Evolutionary conservation across 1,284 basidiomycete genomes (phyloP), one percentile per base, ranked within the genome.

Genomic region (Laetiporus sulphureus): DNA sequence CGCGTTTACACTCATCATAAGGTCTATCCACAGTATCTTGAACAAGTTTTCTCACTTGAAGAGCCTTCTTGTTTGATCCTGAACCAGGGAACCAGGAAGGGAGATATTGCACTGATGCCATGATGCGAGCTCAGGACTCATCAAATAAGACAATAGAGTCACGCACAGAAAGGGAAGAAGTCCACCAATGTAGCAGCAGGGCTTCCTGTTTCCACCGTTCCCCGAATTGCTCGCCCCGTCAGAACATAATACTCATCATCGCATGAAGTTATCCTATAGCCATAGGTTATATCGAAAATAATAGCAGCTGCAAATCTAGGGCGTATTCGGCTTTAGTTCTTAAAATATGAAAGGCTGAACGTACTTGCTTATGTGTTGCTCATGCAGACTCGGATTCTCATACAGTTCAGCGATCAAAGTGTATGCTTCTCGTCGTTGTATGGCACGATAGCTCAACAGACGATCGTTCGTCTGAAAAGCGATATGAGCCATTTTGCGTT

Each of bases 81-180:
- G 67, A 61, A 34, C 72, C 71, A 13, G 74, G 74, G 21, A 70
- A 64, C 73, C 73, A 77, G 8, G 64, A 62, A 10, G 73, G 74
- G 27, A 75, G 62, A 50, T 75, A 61, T 46, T 66, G 71, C n/a
- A 58, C 56, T 53, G 21, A 33, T 45, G 21, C 16, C n/a, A n/a
- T n/a, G n/a, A n/a, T 25, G 11, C 23, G 10, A 29, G 15, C 22
- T n/a, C 21, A 20, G 23, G 11, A 8, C 30, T 8, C 13, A 27
- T 13, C 8, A 7, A 27, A 13, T 27, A 27, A 27, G 25, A 13
- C 13, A 13, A 13, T 7, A 16, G 5, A 12, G 19, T 32, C 0
- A 39, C 47, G 35, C 18, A 47, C 47, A 35, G 16, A 38, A n/a
- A 12, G 47, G 47, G 35, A 49, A 32, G 40, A 50, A 51, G 35